Conservation (phyloP, 2,329 filamentous ascomycete species). For the Sporothrix curviconia region DNA sequence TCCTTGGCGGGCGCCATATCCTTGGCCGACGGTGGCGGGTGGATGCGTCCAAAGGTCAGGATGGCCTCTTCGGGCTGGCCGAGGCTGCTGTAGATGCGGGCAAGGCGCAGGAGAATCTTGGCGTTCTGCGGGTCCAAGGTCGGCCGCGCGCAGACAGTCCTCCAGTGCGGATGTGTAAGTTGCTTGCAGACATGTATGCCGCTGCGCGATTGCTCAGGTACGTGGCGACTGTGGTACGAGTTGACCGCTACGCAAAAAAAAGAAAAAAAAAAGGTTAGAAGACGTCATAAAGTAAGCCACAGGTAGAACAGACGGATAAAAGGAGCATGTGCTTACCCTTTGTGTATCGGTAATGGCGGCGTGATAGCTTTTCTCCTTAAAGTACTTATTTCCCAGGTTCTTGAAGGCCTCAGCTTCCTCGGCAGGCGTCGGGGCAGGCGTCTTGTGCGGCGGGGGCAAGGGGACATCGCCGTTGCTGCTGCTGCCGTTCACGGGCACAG, state of each 20-base stretch:
- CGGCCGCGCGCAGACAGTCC: slow-evolving; percentile 75
- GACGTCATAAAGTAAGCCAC: background rate
- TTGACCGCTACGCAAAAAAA: slow-evolving; percentile 65
- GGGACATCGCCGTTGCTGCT: slow-evolving; percentile 39
- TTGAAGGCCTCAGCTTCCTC: slow-evolving; percentile 91
- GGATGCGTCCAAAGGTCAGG: slow-evolving; percentile 71
- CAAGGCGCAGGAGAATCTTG: slow-evolving; percentile 82
- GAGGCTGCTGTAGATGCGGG: slow-evolving; percentile 80
- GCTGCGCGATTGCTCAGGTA: slow-evolving; percentile 94
- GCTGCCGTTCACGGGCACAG: slow-evolving; percentile 46
- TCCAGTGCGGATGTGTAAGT: slow-evolving; percentile 74
- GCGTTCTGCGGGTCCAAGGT: slow-evolving; percentile 77
- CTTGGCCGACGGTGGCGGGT: slow-evolving; percentile 73
- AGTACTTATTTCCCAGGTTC: slow-evolving; percentile 88
- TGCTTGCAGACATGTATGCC: slow-evolving; percentile 81
- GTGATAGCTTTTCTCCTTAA: slow-evolving; percentile 86
- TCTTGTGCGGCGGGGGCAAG: slow-evolving; percentile 65
- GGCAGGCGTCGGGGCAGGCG: slow-evolving; percentile 53
- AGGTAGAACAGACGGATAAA: background rate
- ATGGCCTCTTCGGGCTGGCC: slow-evolving; percentile 84
- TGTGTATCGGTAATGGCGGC: slow-evolving; percentile 89
- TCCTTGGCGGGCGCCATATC: slow-evolving; percentile 76
- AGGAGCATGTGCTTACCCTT: slow-evolving; percentile 75
- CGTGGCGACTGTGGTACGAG: slow-evolving; percentile 75
- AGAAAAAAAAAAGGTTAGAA: background rate